Conservation (phyloP, 2,329 filamentous ascomycete species). For the Cladosporium oxysporum region DNA sequence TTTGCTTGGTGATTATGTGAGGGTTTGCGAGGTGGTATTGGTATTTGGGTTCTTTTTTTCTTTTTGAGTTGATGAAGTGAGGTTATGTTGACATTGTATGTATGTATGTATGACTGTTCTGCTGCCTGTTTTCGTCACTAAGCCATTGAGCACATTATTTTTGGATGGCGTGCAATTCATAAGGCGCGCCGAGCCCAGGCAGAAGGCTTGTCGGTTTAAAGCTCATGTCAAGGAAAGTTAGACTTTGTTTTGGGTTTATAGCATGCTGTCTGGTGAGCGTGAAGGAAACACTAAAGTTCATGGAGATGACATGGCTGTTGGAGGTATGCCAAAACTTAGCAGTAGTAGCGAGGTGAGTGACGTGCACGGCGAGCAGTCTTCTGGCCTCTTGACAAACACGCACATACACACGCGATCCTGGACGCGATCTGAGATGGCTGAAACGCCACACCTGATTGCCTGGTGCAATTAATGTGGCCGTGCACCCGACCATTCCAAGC, state of each 20-base stretch:
- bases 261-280: neutral
- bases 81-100: neutral
- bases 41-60: neutral
- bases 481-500: neutral
- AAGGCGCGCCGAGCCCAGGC: neutral
- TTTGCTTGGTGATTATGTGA: no score
- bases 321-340: neutral
- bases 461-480: neutral
- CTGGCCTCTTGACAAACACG: neutral
- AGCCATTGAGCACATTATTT: neutral
- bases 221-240: neutral
- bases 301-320: neutral
- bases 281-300: neutral
- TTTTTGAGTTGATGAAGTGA: neutral
- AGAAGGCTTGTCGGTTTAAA: neutral
- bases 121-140: neutral
- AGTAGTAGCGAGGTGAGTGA: neutral
- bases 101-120: neutral
- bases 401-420: neutral
- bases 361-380: neutral
- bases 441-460: neutral
- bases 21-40: neutral
- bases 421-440: constrained; percentile 8
- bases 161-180: neutral
- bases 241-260: neutral